A percentile compares a stretch with the other conserved stretches of the same genome.
Conservation (phyloP, 2,329 filamentous ascomycete genomes). For the Cladosporium cucumerinum region DNA sequence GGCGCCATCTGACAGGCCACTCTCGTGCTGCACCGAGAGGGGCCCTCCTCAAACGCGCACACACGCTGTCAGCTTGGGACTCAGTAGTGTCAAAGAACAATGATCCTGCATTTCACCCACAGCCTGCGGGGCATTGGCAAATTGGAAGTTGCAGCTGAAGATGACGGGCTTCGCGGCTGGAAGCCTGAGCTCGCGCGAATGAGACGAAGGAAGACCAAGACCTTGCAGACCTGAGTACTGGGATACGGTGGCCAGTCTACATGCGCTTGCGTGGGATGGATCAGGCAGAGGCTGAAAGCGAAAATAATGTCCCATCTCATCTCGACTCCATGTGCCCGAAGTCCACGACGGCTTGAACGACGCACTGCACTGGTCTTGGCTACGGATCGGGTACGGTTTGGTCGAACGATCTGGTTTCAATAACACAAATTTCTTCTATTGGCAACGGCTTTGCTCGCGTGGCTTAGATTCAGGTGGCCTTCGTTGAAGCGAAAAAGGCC, state of each 20-base stretch:
- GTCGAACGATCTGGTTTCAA: not conserved
- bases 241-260: not conserved
- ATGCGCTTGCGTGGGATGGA: not conserved
- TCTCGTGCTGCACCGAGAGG: not conserved
- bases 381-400: not conserved
- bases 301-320: not conserved
- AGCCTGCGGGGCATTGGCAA: not conserved
- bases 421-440: not conserved
- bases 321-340: not conserved
- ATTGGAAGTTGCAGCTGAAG: not conserved
- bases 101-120: constrained; percentile 8
- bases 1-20: not conserved
- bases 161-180: constrained; percentile 6
- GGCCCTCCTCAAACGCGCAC: not conserved
- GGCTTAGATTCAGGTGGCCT: not conserved
- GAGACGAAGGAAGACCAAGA: not conserved
- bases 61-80: not conserved
- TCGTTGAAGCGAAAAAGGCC: not conserved
- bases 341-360: not conserved
- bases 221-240: not conserved
- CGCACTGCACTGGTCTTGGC: not conserved
- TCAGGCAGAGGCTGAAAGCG: not conserved
- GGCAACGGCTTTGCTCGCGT: constrained; percentile 14
- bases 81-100: not conserved
- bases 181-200: not conserved